These are phyloP conservation scores for Mesembryanthemum crystallinum DNA, from an alignment of 148 eudicot species.

Conservation along the genomic window DNA sequence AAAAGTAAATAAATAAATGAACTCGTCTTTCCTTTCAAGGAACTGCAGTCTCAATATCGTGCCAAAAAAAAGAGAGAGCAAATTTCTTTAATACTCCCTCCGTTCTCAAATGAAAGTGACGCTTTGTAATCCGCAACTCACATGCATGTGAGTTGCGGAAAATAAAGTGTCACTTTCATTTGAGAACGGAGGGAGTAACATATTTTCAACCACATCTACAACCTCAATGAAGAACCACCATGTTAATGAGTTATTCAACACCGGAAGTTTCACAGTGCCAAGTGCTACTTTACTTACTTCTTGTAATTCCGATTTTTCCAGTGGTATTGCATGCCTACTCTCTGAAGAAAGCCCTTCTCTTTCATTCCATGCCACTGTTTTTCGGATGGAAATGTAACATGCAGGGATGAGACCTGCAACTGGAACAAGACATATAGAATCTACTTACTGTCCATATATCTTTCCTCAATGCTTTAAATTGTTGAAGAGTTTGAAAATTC, in stretches of 20 bases:
- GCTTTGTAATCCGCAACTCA: too few species aligned
- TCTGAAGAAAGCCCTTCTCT: slow-evolving; percentile 83
- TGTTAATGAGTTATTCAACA: background rate
- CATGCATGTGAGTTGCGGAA: too few species aligned
- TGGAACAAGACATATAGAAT: slow-evolving; percentile 40
- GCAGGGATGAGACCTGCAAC: slow-evolving; percentile 87
- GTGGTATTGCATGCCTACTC: slow-evolving; percentile 98
- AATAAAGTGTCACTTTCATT: too few species aligned
- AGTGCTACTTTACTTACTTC: slow-evolving; percentile 39
- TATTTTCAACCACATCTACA: background rate
- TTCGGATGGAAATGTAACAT: slow-evolving; percentile 81
- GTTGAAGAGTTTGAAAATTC: background rate
- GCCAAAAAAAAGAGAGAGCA: too few species aligned
- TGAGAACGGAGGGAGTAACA: too few species aligned
- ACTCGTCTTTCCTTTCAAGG: background rate
- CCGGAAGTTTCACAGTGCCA: background rate
- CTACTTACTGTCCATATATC: slow-evolving; percentile 7
- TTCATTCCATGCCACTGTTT: slow-evolving; percentile 64
- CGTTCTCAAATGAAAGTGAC: too few species aligned
- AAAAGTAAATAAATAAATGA: background rate
- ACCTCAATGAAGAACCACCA: background rate
- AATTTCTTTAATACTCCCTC: too few species aligned
- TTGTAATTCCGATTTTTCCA: slow-evolving; percentile 89
- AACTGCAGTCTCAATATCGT: background rate
- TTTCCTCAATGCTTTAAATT: background rate